These are phyloP conservation scores for Dryas alaskensis DNA, from an alignment of 306 rosid species.

Conservation along the genomic window DNA sequence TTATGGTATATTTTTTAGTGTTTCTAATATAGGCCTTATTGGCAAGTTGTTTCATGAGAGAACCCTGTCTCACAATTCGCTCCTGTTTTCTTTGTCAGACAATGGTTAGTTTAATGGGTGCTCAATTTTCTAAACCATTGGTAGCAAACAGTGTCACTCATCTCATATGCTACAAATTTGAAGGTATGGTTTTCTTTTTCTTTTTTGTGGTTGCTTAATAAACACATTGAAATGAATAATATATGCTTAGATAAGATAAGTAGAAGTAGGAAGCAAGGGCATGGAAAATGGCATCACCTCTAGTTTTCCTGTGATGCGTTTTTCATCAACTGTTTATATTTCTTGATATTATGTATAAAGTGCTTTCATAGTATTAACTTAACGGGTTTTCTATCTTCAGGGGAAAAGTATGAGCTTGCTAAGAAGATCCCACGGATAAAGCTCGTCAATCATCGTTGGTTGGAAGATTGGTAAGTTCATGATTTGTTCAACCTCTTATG, in stretches of 20 bases:
- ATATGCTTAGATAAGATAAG: neutral
- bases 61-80: neutral
- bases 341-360: neutral
- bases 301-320: neutral
- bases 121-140: constrained; percentile 80
- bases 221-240: neutral
- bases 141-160: constrained; percentile 89
- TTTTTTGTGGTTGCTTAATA: neutral
- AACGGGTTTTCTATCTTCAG: constrained; percentile 31
- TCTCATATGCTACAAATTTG: constrained; percentile 93
- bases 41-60: constrained; percentile 2
- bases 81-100: constrained; percentile 41
- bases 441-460: constrained; percentile 87
- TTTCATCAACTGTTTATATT: neutral
- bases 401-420: constrained; percentile 92
- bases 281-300: neutral
- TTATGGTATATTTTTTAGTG: constrained; percentile 53
- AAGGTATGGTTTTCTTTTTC: constrained; percentile 41
- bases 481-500: constrained; percentile 5
- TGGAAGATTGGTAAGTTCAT: constrained; percentile 74
- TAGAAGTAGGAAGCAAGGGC: too few relatives aligned
- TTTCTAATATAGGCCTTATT: neutral
- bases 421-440: constrained; percentile 59
- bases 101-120: constrained; percentile 86
- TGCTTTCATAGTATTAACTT: neutral